phyloP scores from a whole-genome alignment of 306 rosid species.

The Rosa persica region DNA sequence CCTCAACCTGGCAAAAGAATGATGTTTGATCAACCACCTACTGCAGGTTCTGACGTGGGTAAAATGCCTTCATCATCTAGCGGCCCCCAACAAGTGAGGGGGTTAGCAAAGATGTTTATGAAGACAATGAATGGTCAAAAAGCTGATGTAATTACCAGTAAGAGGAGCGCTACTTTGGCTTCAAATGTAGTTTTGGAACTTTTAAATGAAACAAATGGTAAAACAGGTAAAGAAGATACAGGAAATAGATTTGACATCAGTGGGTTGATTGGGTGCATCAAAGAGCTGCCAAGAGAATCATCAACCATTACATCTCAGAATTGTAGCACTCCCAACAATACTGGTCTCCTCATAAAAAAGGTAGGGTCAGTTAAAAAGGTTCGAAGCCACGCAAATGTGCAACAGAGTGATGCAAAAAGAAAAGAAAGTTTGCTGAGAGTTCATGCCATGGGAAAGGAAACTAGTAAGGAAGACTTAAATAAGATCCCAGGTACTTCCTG shows the following conservation, averaged over 20 bases:
- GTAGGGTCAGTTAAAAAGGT: background rate
- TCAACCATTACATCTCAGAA: background rate
- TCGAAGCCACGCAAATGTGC: background rate
- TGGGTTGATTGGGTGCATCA: constrained; percentile 16
- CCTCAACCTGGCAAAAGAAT: constrained; percentile 9
- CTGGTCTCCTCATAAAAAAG: background rate
- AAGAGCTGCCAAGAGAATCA: background rate
- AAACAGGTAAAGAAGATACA: background rate
- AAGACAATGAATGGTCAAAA: background rate
- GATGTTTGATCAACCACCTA: background rate
- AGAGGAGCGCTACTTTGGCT: background rate
- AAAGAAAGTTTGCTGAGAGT: background rate
- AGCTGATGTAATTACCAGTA: constrained; percentile 3
- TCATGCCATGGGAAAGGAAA: constrained; percentile 1
- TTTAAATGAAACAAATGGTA: constrained; percentile 4
- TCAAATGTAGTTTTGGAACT: background rate
- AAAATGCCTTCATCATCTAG: background rate
- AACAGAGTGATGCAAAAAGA: background rate
- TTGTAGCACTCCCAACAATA: background rate
- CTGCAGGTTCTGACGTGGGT: constrained; percentile 12
- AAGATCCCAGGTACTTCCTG: background rate
- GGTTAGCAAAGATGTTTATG: constrained; percentile 11
- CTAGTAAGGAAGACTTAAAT: background rate
- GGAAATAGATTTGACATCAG: background rate
- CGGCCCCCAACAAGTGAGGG: background rate